Conservation (phyloP, 148 eudicot genomes). For the Polygonum aviculare region DNA sequence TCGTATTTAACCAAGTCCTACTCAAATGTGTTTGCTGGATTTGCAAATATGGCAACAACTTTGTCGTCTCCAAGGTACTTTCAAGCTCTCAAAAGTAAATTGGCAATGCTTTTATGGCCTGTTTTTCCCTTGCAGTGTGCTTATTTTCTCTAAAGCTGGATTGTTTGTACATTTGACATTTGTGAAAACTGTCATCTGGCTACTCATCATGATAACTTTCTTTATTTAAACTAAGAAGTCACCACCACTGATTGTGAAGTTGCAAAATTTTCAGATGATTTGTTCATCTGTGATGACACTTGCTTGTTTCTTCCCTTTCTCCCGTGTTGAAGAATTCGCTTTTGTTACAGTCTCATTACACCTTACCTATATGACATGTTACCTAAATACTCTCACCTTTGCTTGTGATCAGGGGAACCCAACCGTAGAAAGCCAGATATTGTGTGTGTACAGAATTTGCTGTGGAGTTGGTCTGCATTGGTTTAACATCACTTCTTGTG, state of each 20-base stretch:
- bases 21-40: slow-evolving; percentile 75
- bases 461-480: neutral
- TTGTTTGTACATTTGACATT: neutral
- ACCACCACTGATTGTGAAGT: neutral
- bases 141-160: neutral
- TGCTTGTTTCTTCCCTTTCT: neutral
- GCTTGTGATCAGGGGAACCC: neutral
- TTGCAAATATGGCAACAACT: slow-evolving; percentile 37
- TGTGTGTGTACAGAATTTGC: slow-evolving; percentile 9
- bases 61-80: slow-evolving; percentile 46
- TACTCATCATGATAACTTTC: neutral
- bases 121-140: neutral
- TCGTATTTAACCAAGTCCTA: slow-evolving; percentile 75
- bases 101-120: neutral
- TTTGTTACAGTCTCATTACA: neutral
- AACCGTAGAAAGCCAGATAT: neutral
- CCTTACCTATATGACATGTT: neutral
- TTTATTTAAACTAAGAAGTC: neutral
- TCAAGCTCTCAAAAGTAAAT: neutral
- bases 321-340: neutral
- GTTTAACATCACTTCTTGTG: neutral
- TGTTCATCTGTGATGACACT: neutral
- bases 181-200: neutral
- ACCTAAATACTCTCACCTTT: neutral
- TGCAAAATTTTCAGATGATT: neutral